phyloP scores from a whole-genome alignment of 2,329 filamentous ascomycete species.

The Ophiostoma sp. region DNA sequence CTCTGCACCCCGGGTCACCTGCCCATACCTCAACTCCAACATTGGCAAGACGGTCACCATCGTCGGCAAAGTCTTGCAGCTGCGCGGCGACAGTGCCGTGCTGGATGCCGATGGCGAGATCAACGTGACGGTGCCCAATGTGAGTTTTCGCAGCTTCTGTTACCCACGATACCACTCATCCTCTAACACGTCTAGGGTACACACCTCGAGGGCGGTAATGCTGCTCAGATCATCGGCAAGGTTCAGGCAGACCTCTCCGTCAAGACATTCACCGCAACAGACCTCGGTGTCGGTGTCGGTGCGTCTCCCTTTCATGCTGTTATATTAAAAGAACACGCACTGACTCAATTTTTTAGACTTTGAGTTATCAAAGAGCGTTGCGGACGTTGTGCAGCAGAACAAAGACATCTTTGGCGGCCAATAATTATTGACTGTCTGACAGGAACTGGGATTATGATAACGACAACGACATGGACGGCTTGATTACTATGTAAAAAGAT shows the following conservation, averaged over 20 bases:
- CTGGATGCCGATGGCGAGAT: conserved; percentile 77
- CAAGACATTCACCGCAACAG: conserved; percentile 62
- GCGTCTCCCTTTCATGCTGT: conserved; percentile 31
- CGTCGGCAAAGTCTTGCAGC: conserved; percentile 74
- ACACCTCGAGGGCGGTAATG: conserved; percentile 63
- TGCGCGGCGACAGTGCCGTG: conserved; percentile 73
- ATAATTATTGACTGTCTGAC: background rate
- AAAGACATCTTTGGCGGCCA: conserved; percentile 21
- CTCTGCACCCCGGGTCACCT: conserved; percentile 69
- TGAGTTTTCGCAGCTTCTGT: conserved; percentile 8
- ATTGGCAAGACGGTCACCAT: conserved; percentile 71
- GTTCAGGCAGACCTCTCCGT: conserved; percentile 68
- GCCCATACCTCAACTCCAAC: conserved; percentile 71
- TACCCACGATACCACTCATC: background rate
- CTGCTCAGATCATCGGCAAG: conserved; percentile 72
- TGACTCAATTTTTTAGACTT: conserved; percentile 22
- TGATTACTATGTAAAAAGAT: background rate
- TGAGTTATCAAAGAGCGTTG: conserved; percentile 24
- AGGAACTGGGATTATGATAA: conserved; percentile 2
- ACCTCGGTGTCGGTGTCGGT: conserved; percentile 67
- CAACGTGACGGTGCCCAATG: conserved; percentile 67
- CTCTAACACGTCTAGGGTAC: conserved; percentile 49
- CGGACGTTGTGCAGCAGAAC: conserved; percentile 25
- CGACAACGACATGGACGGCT: conserved; percentile 2
- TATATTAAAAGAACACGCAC: background rate